Percentiles rank a stretch among this genome's conserved stretches.
phyloP scores from a whole-genome alignment of 192 early-diverging fungal genomes.

The Phlyctochytrium bullatum region DNA sequence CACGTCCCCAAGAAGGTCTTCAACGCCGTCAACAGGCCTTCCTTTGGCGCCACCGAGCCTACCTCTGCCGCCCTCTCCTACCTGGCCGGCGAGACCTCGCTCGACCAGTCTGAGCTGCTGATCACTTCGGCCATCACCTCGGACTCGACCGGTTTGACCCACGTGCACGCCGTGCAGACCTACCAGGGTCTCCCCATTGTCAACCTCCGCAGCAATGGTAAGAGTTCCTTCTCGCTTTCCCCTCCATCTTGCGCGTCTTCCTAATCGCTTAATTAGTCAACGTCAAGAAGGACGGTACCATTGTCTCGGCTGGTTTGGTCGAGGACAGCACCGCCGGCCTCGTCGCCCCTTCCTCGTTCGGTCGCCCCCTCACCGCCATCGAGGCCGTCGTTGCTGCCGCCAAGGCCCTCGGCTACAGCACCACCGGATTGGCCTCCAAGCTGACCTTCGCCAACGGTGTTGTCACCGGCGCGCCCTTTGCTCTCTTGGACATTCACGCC shows the following conservation, averaged over 20 bases:
- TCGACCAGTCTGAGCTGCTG: background rate
- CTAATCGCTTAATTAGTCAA: no score
- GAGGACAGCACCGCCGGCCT: background rate
- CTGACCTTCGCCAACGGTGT: background rate
- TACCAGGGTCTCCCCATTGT: slow-evolving; percentile 15
- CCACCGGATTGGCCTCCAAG: background rate
- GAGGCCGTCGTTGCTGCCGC: slow-evolving; percentile 9
- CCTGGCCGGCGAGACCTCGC: background rate
- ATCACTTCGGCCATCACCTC: background rate
- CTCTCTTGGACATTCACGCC: background rate
- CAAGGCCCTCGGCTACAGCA: background rate
- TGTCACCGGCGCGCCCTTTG: slow-evolving; percentile 6
- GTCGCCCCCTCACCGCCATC: background rate
- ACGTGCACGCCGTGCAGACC: slow-evolving; percentile 8
- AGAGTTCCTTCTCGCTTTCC: no score
- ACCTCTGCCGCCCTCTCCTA: background rate
- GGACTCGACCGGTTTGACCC: background rate
- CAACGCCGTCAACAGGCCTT: background rate
- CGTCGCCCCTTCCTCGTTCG: background rate
- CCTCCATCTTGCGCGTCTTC: no score
- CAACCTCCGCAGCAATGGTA: slow-evolving; percentile 14
- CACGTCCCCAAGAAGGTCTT: background rate
- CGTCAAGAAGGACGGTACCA: background rate
- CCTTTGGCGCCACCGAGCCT: background rate
- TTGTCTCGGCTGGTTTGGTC: background rate